A percentile compares a stretch with the other conserved stretches of the same genome.
phyloP scores from a whole-genome alignment of 352 stramenopile genomes.

The Phytophthora citrophthora region DNA sequence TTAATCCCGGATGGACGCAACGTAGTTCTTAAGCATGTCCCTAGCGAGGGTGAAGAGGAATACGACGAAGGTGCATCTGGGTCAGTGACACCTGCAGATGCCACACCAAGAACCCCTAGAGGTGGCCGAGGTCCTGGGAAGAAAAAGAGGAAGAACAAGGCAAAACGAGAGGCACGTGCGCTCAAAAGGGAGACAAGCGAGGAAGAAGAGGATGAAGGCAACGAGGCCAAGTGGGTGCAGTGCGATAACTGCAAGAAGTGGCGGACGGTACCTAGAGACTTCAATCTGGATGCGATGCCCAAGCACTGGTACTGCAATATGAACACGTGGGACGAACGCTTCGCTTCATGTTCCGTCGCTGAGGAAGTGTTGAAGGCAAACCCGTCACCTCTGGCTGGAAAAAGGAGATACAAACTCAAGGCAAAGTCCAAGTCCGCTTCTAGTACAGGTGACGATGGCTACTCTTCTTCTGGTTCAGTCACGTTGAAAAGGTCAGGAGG shows the following conservation, averaged over 20 bases:
- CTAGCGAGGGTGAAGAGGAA: conserved; percentile 56
- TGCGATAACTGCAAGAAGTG: conserved; percentile 97
- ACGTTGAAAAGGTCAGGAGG: conserved; percentile 29
- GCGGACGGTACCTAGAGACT: conserved; percentile 90
- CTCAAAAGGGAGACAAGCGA: conserved; percentile 29
- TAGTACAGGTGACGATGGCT: conserved; percentile 38
- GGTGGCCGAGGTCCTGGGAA: conserved; percentile 34
- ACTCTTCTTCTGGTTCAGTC: conserved; percentile 46
- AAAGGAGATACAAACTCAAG: conserved; percentile 42
- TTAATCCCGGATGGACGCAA: conserved; percentile 12
- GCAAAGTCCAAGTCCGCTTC: conserved; percentile 34
- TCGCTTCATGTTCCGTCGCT: conserved; percentile 86
- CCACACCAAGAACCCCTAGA: conserved; percentile 25
- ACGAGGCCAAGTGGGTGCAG: conserved; percentile 94
- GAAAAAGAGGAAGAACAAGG: conserved; percentile 75
- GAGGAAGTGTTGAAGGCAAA: conserved; percentile 85
- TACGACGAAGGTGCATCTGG: conserved; percentile 48
- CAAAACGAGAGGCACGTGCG: conserved; percentile 30
- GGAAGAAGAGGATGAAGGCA: conserved; percentile 41
- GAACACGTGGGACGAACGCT: conserved; percentile 92
- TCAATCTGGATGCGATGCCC: conserved; percentile 92
- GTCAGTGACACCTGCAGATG: conserved; percentile 29
- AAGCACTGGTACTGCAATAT: conserved; percentile 97
- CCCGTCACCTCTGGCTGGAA: conserved; percentile 32
- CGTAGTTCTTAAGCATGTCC: conserved; percentile 30